Evolutionary conservation across 331 rosid species (phyloP).

Genomic region (Malus hybrid): DNA sequence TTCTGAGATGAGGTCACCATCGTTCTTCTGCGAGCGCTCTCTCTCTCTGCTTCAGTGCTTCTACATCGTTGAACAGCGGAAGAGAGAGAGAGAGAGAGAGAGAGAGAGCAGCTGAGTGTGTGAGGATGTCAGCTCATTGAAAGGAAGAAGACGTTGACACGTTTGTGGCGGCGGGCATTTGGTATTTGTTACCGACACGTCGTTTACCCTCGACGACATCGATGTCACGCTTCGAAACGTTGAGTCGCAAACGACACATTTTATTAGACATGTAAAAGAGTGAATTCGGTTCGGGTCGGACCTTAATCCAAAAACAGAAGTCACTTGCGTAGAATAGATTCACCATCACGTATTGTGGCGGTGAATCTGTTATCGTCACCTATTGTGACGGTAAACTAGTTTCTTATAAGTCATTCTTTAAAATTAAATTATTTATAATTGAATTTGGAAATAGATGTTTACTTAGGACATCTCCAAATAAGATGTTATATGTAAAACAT

Average conservation of each 20-base stretch:
- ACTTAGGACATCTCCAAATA: too few relatives aligned
- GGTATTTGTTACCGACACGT: background rate
- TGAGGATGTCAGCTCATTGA: background rate
- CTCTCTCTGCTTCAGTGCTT: background rate
- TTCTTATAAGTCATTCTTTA: too few relatives aligned
- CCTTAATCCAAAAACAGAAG: too few relatives aligned
- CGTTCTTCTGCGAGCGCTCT: background rate
- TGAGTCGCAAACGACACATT: too few relatives aligned
- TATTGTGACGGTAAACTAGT: accelerated
- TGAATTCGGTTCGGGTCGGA: too few relatives aligned
- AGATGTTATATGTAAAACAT: too few relatives aligned
- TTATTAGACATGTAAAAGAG: too few relatives aligned
- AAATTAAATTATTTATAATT: too few relatives aligned
- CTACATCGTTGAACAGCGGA: background rate
- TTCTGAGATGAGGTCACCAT: conserved; percentile 46
- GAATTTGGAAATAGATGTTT: too few relatives aligned
- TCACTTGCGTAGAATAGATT: too few relatives aligned
- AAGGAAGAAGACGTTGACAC: background rate
- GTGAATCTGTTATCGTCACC: too few relatives aligned
- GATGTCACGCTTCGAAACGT: background rate
- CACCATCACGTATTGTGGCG: too few relatives aligned
- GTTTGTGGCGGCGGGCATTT: background rate
- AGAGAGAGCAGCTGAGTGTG: background rate
- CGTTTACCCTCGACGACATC: background rate
- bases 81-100: background rate